phyloP scores from a whole-genome alignment of 2,329 filamentous ascomycete species.

The Fusarium oxysporum region DNA sequence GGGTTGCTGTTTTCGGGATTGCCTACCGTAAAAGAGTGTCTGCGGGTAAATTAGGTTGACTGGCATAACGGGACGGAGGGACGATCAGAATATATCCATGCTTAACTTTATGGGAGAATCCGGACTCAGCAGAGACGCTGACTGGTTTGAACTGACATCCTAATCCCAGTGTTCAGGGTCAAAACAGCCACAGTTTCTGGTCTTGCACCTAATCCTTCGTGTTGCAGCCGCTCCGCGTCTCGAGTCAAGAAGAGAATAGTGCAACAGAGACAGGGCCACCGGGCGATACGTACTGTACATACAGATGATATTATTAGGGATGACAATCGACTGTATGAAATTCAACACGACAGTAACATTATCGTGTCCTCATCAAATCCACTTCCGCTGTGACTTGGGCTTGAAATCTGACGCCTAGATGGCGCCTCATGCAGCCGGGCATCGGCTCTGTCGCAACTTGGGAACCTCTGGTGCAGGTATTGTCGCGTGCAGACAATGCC shows the following conservation, averaged over 20 bases:
- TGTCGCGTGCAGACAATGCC: conserved; percentile 28
- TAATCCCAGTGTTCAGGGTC: conserved; percentile 14
- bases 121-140: conserved; percentile 33
- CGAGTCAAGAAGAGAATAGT: conserved; percentile 14
- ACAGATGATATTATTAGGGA: not conserved
- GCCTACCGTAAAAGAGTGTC: conserved; percentile 23
- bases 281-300: not conserved
- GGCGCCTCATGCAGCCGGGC: conserved; percentile 37
- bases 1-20: conserved; percentile 27
- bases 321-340: conserved; percentile 3
- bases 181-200: conserved; percentile 32
- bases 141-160: conserved; percentile 35
- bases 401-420: conserved; percentile 23
- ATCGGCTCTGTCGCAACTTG: conserved; percentile 34
- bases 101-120: conserved; percentile 39
- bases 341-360: conserved; percentile 18
- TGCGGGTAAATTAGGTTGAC: conserved; percentile 33
- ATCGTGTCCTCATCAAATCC: conserved; percentile 9
- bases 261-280: conserved; percentile 3
- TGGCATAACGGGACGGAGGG: conserved; percentile 36
- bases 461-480: conserved; percentile 40
- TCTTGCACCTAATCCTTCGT: conserved; percentile 6
- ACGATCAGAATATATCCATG: conserved; percentile 40
- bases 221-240: conserved; percentile 28
- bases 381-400: conserved; percentile 28